Evolutionary conservation across 164 flowering plant species (phyloP), one percentile per base, ranked within the genome.

Genomic region (Macadamia tetraphylla): DNA sequence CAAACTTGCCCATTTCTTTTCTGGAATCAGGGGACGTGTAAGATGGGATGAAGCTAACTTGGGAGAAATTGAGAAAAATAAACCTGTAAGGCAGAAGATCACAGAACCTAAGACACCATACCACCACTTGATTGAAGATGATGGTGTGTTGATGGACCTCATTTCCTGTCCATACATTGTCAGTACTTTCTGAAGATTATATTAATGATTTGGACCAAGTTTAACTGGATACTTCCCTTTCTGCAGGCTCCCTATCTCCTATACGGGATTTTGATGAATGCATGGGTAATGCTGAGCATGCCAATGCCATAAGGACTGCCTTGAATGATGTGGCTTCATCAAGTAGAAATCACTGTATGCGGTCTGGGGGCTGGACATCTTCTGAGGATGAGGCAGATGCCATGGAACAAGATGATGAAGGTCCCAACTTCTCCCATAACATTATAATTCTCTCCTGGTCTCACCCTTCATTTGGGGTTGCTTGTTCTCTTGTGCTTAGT

Each of bases 101-200:
- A 89, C 97, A 64, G 99, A 95, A 78, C 99, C 99, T 42, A 95
- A 95, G 91, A 95, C 99, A 11, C 99, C 99, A 10, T 95, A 86
- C 77, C 99, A 91, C 78, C 94, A 80, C 49, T 87, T 89, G 97
- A 77, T 84, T 76, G 94, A 92, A 73, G 96, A 83, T 52, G 96
- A 88, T 79, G 93, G 96, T 53, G n/a, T 53, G 57, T 53, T 63
- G 63, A 31, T 56, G 55, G 17, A 46, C 3, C 29, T 40, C 53
- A 23, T 51, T 1, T 40, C 9, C 46, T 9, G 29, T 49, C 18
- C 60, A 12, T 63, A 10, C 57, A 53, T 60, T 64, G 13, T 14
- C 57, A 13, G 18, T 53, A 17, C 15, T 17, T 4, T 53, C 18
- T 5, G 14, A 53, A 46, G 3, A 53, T 53, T 53, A 53, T 51